phyloP scores from a whole-genome alignment of 192 early-diverging fungal species.

The Coemansia sp. region DNA sequence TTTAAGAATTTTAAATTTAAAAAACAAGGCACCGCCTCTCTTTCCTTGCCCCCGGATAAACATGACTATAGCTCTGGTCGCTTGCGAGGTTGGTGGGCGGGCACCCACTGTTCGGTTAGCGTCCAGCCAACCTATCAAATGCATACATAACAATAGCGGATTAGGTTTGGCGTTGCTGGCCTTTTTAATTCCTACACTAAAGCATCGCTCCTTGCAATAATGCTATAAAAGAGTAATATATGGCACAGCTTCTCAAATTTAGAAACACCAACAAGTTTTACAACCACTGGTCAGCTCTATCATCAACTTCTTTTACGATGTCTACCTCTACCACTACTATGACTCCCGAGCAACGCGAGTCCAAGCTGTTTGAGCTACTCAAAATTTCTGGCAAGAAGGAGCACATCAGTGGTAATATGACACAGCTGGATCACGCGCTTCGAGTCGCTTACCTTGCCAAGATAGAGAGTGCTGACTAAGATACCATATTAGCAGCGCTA shows the following conservation, averaged over 20 bases:
- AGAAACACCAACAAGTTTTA: not conserved
- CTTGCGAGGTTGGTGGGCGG: too few relatives aligned
- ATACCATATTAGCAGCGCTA: conserved; percentile 59
- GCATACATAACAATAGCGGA: not conserved
- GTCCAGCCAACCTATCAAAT: too few relatives aligned
- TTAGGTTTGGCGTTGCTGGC: not conserved
- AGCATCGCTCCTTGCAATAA: not conserved
- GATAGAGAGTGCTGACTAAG: conserved; percentile 52
- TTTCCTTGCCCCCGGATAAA: too few relatives aligned
- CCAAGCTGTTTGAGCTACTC: conserved; percentile 54
- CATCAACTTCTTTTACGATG: not conserved
- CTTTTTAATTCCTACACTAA: not conserved
- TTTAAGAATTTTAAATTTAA: too few relatives aligned
- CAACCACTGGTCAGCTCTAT: not conserved
- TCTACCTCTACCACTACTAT: not conserved
- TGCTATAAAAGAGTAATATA: not conserved
- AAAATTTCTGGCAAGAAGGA: conserved; percentile 56
- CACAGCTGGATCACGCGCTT: conserved; percentile 63
- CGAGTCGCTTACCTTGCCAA: conserved; percentile 58
- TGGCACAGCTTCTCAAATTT: not conserved
- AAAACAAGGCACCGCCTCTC: too few relatives aligned
- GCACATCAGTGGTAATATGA: conserved; percentile 61
- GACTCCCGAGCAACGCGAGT: conserved; percentile 18
- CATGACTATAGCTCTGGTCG: too few relatives aligned
- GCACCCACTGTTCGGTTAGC: too few relatives aligned